Percentiles rank a stretch among this genome's conserved stretches.
Conservation (phyloP, 108 stramenopile species). For the Nannochloropsis gaditana region DNA sequence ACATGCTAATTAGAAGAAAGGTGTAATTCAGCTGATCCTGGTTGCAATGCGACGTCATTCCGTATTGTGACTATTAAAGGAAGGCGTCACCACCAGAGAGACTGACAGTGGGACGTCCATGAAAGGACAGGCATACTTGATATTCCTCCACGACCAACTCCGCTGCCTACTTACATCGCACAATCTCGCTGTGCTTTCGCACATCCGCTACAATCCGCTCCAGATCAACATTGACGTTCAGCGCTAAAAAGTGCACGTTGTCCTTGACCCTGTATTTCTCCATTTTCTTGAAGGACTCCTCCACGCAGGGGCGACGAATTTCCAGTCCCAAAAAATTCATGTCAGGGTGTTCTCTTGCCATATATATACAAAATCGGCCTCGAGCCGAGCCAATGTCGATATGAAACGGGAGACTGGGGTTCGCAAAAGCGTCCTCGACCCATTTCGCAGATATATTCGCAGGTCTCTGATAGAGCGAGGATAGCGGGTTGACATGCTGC, state of each 20-base stretch:
- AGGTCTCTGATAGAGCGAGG: conserved; percentile 17
- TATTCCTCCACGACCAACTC: not conserved
- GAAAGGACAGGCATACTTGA: no score
- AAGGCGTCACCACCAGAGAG: no score
- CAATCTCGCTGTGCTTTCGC: conserved; percentile 9
- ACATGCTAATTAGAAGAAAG: not conserved
- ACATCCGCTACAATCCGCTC: not conserved
- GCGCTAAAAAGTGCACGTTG: not conserved
- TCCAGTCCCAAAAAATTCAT: not conserved
- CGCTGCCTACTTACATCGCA: not conserved
- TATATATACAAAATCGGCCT: not conserved
- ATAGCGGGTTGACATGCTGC: conserved; percentile 3
- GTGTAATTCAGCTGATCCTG: no score
- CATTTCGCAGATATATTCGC: not conserved
- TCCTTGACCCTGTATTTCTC: conserved; percentile 20
- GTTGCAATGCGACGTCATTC: no score
- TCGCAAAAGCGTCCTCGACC: conserved; percentile 3
- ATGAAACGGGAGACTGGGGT: not conserved
- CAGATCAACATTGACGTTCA: not conserved
- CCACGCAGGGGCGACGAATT: not conserved
- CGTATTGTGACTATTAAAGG: no score
- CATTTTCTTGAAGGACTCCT: not conserved
- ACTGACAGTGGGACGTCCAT: no score
- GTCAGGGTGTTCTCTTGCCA: not conserved
- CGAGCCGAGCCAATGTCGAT: not conserved